Evolutionary conservation across 108 stramenopile genomes (phyloP).

Genomic region (Bacterosira constricta): DNA sequence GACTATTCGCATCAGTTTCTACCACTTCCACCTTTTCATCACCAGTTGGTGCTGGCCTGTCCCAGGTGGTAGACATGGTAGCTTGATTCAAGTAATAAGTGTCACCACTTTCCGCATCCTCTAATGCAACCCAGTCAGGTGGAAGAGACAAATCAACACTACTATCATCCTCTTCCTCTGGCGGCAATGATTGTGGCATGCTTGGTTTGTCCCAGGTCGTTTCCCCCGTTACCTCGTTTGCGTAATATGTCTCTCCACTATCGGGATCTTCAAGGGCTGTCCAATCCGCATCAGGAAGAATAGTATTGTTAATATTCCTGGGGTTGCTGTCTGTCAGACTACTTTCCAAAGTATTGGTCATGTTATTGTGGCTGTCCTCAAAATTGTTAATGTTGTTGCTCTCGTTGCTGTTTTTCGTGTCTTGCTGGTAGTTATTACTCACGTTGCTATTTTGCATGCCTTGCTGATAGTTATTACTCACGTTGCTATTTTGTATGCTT

Average conservation of each 20-base stretch:
- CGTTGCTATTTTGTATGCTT: neutral
- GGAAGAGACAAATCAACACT: constrained; percentile 17
- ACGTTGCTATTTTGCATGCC: neutral
- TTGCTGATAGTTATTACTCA: neutral
- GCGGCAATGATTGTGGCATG: neutral
- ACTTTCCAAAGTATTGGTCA: neutral
- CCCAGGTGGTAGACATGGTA: constrained; percentile 63
- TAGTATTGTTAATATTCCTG: neutral
- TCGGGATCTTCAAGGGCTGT: constrained; percentile 66
- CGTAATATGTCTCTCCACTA: constrained; percentile 74
- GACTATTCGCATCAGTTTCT: too few species aligned
- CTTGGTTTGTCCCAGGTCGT: constrained; percentile 47
- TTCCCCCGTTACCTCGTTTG: constrained; percentile 81
- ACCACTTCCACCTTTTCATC: neutral
- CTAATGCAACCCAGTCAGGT: constrained; percentile 61
- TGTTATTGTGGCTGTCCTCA: neutral
- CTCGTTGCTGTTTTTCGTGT: neutral
- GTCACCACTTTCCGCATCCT: constrained; percentile 56
- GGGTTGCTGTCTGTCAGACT: neutral
- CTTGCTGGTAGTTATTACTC: neutral
- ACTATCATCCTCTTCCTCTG: neutral
- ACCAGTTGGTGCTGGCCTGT: constrained; percentile 36
- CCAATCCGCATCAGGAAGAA: constrained; percentile 52
- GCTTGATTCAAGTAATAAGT: constrained; percentile 63
- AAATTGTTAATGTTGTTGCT: too few species aligned